Percentiles rank a stretch among this genome's conserved stretches.
phyloP scores from a whole-genome alignment of 2,329 filamentous ascomycete genomes.

The Herpomyces periplanetae region DNA sequence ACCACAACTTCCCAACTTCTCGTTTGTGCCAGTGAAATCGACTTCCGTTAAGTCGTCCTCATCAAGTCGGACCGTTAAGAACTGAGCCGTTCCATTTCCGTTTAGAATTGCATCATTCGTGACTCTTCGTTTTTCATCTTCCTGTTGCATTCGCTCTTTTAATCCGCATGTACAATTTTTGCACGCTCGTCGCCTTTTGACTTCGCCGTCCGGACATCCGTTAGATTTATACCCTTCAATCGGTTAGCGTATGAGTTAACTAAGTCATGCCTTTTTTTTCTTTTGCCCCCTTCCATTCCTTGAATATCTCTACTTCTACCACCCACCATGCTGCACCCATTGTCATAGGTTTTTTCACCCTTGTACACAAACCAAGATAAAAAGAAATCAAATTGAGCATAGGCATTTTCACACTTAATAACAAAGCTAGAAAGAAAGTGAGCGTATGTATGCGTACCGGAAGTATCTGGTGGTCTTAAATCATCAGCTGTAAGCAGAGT shows the following conservation, averaged over 20 bases:
- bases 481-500: constrained; percentile 53
- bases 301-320: no score
- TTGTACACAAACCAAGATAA: no score
- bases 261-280: no score
- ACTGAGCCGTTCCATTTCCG: neutral
- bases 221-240: no score
- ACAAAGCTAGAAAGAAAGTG: constrained; percentile 1
- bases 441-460: constrained; percentile 20
- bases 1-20: constrained; percentile 73
- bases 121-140: constrained; percentile 15
- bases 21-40: constrained; percentile 90
- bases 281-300: no score
- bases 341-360: no score
- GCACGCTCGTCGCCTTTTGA: constrained; percentile 64
- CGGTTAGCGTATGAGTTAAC: no score
- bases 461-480: constrained; percentile 29
- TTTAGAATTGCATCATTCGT: neutral
- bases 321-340: no score
- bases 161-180: constrained; percentile 94
- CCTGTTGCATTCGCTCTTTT: constrained; percentile 42
- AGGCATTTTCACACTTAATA: no score
- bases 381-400: no score
- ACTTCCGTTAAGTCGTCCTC: constrained; percentile 49
- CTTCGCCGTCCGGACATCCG: constrained; percentile 51
- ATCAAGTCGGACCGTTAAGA: constrained; percentile 19